These are phyloP conservation scores for Leccinum rimulosum DNA, from an alignment of 768 basidiomycete species.

Conservation along the genomic window DNA sequence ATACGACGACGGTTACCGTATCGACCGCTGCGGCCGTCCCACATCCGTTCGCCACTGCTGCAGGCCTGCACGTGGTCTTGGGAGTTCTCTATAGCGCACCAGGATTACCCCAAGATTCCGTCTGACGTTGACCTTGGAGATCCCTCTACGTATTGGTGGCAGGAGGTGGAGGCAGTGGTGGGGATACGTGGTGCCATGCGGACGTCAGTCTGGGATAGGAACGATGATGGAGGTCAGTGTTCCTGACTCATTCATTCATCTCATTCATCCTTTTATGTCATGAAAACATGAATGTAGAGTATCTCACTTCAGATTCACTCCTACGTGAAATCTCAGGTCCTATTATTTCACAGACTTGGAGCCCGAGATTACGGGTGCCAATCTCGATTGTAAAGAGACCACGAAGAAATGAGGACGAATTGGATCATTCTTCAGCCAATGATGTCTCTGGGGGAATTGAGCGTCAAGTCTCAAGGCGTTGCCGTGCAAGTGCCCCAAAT, in stretches of 20 bases:
- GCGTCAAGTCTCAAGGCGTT: no score
- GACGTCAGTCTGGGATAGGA: neutral
- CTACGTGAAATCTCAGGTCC: no score
- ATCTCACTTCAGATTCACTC: neutral
- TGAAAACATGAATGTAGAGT: neutral
- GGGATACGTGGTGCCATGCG: neutral
- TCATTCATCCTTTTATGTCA: no score
- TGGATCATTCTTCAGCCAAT: no score
- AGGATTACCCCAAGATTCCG: neutral
- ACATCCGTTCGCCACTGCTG: constrained; percentile 1
- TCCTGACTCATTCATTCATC: no score
- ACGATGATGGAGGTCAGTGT: neutral
- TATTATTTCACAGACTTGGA: no score
- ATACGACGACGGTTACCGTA: neutral
- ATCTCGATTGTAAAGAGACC: no score
- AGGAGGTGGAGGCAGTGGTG: neutral
- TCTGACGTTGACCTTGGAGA: neutral
- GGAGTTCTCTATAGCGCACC: neutral
- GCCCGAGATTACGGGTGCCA: no score
- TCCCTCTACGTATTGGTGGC: constrained; percentile 14
- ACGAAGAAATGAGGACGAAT: no score
- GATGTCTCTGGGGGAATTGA: no score
- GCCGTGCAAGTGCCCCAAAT: neutral
- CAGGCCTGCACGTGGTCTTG: constrained; percentile 3
- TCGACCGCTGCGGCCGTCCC: neutral